Percentiles rank a stretch among this genome's conserved stretches.
Conservation (phyloP, 2,329 filamentous ascomycete genomes). For the Aureobasidium sp. region DNA sequence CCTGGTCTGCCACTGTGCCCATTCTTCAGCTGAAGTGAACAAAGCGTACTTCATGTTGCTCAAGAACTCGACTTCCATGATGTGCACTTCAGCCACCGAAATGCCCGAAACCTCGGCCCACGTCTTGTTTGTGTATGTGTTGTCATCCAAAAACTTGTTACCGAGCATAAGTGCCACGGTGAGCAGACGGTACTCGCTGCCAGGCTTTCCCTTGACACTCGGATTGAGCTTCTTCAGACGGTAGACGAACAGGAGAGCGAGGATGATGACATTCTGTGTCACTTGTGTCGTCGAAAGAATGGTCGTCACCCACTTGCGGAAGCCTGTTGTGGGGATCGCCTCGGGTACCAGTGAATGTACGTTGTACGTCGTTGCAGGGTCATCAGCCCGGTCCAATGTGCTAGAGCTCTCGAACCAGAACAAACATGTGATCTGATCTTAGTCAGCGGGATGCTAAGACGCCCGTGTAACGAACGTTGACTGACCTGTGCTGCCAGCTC, state of each 20-base stretch:
- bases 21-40: constrained; percentile 76
- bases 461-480: constrained; percentile 7
- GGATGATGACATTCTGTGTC: constrained; percentile 85
- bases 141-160: constrained; percentile 98
- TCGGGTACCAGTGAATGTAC: constrained; percentile 57
- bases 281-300: constrained; percentile 93
- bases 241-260: constrained; percentile 89
- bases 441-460: constrained; percentile 19
- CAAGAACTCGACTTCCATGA: constrained; percentile 99
- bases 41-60: constrained; percentile 97
- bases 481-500: constrained; percentile 77
- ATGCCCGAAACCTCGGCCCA: constrained; percentile 98
- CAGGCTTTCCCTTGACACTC: constrained; percentile 78
- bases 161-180: constrained; percentile 96
- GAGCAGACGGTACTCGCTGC: constrained; percentile 86
- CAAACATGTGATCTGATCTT: constrained; percentile 74
- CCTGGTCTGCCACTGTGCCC: constrained; percentile 80
- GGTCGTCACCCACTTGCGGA: constrained; percentile 88
- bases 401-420: constrained; percentile 94
- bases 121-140: constrained; percentile 98
- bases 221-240: constrained; percentile 86
- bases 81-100: constrained; percentile 87
- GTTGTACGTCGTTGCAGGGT: constrained; percentile 27
- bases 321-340: constrained; percentile 69
- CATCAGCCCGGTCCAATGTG: constrained; percentile 69